Conservation (phyloP, 306 rosid genomes). For the Castanopsis chinensis region DNA sequence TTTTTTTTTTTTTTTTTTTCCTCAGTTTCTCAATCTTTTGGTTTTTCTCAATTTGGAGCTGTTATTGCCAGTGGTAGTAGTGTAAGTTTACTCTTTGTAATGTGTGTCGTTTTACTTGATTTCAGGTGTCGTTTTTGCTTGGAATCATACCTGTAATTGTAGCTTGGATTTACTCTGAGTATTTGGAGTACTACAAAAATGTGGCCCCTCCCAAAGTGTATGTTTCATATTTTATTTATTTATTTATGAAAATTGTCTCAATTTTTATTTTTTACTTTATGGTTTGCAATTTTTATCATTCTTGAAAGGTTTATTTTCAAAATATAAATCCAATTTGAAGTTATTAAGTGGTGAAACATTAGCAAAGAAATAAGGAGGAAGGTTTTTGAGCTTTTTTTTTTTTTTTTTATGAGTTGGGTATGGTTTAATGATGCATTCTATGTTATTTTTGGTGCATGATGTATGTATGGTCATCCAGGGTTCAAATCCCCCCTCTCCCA, state of each 20-base stretch:
- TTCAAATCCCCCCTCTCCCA: too few relatives aligned
- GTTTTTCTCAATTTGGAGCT: neutral
- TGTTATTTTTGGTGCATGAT: too few relatives aligned
- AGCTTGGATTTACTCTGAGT: conserved; percentile 85
- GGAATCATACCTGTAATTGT: conserved; percentile 55
- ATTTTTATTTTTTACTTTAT: too few relatives aligned
- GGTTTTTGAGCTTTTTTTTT: too few relatives aligned
- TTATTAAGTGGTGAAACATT: too few relatives aligned
- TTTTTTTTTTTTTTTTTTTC: neutral
- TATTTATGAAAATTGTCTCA: neutral
- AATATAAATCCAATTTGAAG: too few relatives aligned
- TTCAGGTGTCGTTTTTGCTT: conserved; percentile 68
- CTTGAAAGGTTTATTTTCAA: too few relatives aligned
- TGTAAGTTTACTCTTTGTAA: neutral
- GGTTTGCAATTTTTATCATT: too few relatives aligned
- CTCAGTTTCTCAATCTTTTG: conserved; percentile 31
- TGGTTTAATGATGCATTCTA: neutral
- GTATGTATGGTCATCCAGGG: too few relatives aligned
- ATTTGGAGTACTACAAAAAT: conserved; percentile 61
- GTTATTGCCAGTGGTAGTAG: neutral
- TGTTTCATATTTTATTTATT: conserved; percentile 28
- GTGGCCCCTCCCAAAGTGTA: conserved; percentile 62
- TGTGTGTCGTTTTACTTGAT: neutral
- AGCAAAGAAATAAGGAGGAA: too few relatives aligned
- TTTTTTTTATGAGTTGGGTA: too few relatives aligned